Evolutionary conservation across 768 basidiomycete genomes (phyloP).

Genomic region (Terana coerulea): DNA sequence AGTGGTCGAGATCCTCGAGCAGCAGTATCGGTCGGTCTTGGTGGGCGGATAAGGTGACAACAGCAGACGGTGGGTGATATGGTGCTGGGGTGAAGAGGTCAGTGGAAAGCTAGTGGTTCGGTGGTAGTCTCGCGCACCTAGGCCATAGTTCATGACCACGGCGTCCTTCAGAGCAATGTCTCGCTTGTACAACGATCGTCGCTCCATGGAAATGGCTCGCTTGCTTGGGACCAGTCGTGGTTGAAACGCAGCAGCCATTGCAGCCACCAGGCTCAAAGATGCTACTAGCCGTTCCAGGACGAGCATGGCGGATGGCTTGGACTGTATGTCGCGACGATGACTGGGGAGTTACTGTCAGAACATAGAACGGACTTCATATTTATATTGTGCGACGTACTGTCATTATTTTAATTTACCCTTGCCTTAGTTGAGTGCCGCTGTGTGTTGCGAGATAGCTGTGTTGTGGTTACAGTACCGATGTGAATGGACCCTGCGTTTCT

Average conservation of each 20-base stretch:
- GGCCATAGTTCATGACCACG: constrained; percentile 3
- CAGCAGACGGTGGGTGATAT: constrained; percentile 7
- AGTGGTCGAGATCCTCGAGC: constrained; percentile 7
- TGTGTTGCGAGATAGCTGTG: too few relatives aligned
- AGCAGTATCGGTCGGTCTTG: constrained; percentile 6
- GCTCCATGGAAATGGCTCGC: neutral
- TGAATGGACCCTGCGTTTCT: too few relatives aligned
- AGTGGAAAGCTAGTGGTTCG: too few relatives aligned
- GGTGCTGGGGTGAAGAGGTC: constrained; percentile 6
- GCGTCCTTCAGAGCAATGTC: constrained; percentile 1
- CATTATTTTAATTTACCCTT: too few relatives aligned
- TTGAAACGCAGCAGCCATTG: neutral
- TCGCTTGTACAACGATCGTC: neutral
- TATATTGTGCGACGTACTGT: too few relatives aligned
- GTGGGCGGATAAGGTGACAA: constrained; percentile 5
- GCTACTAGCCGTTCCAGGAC: too few relatives aligned
- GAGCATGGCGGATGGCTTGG: too few relatives aligned
- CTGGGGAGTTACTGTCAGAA: too few relatives aligned
- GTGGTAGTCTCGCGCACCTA: neutral
- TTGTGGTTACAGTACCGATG: too few relatives aligned
- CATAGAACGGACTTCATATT: too few relatives aligned
- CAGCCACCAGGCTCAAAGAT: neutral
- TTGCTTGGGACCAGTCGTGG: neutral
- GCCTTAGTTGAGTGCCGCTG: too few relatives aligned
- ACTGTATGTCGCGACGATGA: too few relatives aligned